These are phyloP conservation scores for Wickerhamiella bombiphila DNA, from an alignment of 805 yeast genomes.

Conservation along the genomic window DNA sequence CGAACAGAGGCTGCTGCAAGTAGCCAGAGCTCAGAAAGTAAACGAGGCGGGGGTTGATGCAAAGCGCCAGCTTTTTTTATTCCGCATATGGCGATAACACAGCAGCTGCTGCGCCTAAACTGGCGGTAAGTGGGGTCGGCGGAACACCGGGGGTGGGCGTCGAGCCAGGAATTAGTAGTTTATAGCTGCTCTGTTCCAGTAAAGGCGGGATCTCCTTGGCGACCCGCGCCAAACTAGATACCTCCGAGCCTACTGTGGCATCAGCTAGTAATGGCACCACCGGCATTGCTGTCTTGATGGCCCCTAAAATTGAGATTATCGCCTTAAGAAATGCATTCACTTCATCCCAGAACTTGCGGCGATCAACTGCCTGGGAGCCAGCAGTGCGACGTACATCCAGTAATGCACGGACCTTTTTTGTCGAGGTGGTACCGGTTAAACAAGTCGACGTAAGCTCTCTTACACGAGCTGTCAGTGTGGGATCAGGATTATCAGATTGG, in stretches of 20 bases:
- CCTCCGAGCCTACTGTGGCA: constrained; percentile 43
- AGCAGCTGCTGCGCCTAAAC: constrained; percentile 25
- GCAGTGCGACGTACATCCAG: constrained; percentile 30
- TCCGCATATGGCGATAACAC: constrained; percentile 1
- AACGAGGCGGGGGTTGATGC: background rate
- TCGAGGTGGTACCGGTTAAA: constrained; percentile 66
- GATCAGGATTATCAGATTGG: constrained; percentile 28
- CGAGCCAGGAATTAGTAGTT: constrained; percentile 13
- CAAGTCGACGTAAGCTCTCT: constrained; percentile 68
- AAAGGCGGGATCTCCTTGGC: constrained; percentile 87
- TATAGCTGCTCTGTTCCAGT: constrained; percentile 50
- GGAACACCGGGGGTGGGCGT: constrained; percentile 11
- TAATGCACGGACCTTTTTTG: constrained; percentile 46
- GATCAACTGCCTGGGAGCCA: constrained; percentile 34
- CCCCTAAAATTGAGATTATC: constrained; percentile 67
- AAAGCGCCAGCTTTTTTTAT: too few species aligned
- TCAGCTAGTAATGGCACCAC: constrained; percentile 72
- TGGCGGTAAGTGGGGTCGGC: constrained; percentile 28
- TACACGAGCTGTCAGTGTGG: constrained; percentile 43
- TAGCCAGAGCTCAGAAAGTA: too few species aligned
- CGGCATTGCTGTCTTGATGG: constrained; percentile 66
- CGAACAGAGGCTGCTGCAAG: too few species aligned
- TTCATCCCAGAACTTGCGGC: constrained; percentile 68
- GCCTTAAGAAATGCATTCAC: constrained; percentile 70
- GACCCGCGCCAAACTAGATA: constrained; percentile 70